Evolutionary conservation across 148 eudicot genomes (phyloP).

Genomic region (Fagopyrum tataricum): DNA sequence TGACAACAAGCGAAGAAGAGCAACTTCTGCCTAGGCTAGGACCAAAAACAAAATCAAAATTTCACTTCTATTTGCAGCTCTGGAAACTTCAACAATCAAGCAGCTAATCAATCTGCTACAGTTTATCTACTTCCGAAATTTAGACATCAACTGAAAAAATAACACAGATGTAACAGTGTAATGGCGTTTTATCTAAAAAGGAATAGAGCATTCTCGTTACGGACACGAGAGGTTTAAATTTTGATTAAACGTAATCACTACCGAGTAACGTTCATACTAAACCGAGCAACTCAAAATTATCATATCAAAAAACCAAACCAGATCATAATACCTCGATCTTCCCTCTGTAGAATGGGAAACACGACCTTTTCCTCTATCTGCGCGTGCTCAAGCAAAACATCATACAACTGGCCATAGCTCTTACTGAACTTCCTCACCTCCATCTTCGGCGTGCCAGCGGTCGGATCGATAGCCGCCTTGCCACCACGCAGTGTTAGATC

Average conservation of each 20-base stretch:
- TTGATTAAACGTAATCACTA: background rate
- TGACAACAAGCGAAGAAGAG: background rate
- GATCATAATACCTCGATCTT: slow-evolving; percentile 57
- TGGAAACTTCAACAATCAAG: background rate
- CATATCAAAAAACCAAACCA: background rate
- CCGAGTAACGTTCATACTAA: background rate
- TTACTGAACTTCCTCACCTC: slow-evolving; percentile 73
- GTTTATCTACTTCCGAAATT: background rate
- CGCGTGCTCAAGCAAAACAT: slow-evolving; percentile 85
- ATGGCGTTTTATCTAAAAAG: background rate
- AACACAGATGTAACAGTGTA: background rate
- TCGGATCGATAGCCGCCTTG: slow-evolving; percentile 39
- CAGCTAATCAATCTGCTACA: background rate
- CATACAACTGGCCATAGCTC: slow-evolving; percentile 57
- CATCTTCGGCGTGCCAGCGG: slow-evolving; percentile 74
- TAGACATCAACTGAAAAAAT: background rate
- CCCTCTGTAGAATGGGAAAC: slow-evolving; percentile 58
- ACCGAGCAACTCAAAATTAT: background rate
- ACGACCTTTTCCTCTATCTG: slow-evolving; percentile 80
- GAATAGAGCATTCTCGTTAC: background rate
- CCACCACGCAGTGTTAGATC: slow-evolving; percentile 75
- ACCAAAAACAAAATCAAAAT: background rate
- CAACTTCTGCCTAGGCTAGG: background rate
- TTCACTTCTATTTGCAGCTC: background rate
- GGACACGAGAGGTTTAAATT: background rate